Evolutionary conservation across 805 yeast genomes (phyloP), one percentile per base, ranked within the genome.

Genomic region (Wickerhamiella sergipiensis): DNA sequence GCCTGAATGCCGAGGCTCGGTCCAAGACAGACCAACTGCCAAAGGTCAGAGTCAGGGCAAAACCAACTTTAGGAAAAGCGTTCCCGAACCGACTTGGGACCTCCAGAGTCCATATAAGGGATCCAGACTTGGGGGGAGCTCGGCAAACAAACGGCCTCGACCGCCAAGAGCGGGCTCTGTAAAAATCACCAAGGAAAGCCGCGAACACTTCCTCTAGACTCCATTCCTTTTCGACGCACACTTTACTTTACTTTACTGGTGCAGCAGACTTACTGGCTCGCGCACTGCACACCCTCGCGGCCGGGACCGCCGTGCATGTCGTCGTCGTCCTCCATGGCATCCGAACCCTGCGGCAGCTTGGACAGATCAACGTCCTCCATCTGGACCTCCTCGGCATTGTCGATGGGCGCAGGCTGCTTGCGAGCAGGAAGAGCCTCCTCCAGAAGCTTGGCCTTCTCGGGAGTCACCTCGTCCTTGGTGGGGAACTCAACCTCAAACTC

Each of bases 401-500:
- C 74, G 65, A 96, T 95, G 60, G 85, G 72, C 9, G 57, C 57
- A 26, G 75, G 69, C 52, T 70, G 67, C 13, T 73, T 69, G 76
- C 96, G 81, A 45, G 90, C 68, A 43, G 98, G 97, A 67, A 92
- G 76, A 47, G 87, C 74, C 43, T 68, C 63, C 68, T 85, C 95
- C 66, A 92, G 78, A 59, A 74, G 69, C 65, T 80, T 77, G 67
- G 88, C 74, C 63, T 82, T 76, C 67, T 85, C 95, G 15, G 63
- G 61, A 53, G 76, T 62, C 47, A 95, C 76, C 65, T 85, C 87
- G 64, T 81, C 76, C 50, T 74, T 69, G 49, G 66, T 65, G 57
- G 99, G 99, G 86, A 92, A 92, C 65, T 84, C 87, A 62, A 92
- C 77, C 57, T 79, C 80, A 71, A 92, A 92, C 65, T 85, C 82